phyloP scores from a whole-genome alignment of 306 rosid genomes.

The Glycine latifolia region DNA sequence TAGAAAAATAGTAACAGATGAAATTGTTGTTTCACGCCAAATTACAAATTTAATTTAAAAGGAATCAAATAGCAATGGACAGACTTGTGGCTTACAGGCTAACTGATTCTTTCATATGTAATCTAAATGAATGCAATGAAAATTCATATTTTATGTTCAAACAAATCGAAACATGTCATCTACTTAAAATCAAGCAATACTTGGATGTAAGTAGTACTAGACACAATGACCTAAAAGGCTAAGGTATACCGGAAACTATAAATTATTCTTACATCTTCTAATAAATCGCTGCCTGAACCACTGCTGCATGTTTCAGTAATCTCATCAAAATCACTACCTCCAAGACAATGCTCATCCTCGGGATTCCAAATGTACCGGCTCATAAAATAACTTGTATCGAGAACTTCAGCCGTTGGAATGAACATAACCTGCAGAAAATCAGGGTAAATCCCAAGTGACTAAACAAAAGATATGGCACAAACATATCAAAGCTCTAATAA shows the following conservation, averaged over 20 bases:
- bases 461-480: conserved; percentile 34
- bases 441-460: conserved; percentile 30
- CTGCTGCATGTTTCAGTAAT: conserved; percentile 84
- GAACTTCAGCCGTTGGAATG: conserved; percentile 88
- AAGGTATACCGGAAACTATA: neutral
- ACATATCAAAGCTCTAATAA: conserved; percentile 26
- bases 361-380: conserved; percentile 98
- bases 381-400: conserved; percentile 95
- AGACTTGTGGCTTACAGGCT: conserved; percentile 27
- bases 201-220: neutral
- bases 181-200: conserved; percentile 19
- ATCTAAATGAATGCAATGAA: neutral
- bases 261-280: conserved; percentile 72
- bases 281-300: conserved; percentile 70
- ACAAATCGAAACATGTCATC: conserved; percentile 28
- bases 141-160: conserved; percentile 19
- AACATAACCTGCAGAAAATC: conserved; percentile 79
- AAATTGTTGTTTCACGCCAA: neutral
- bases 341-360: conserved; percentile 81
- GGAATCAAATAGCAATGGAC: neutral
- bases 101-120: conserved; percentile 23
- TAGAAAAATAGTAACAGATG: neutral
- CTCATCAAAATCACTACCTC: conserved; percentile 91
- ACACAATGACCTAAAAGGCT: neutral
- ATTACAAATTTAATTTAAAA: conserved; percentile 18